Conservation (phyloP, 225 moss, liverwort and hornwort species). For the Anthoceros angustus region DNA sequence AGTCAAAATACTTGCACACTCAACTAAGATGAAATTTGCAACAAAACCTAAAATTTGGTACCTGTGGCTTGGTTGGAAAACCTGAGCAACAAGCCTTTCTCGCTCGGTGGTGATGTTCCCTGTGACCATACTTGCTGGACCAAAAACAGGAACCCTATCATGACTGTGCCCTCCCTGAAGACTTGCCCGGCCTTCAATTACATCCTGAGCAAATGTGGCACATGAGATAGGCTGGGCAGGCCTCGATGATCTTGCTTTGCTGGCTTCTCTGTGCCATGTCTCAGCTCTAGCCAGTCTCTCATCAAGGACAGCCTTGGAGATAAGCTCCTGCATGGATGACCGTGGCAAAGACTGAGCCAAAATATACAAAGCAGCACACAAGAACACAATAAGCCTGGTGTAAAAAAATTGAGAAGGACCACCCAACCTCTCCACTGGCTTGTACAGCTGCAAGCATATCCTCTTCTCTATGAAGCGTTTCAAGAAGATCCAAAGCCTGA, state of each 20-base stretch:
- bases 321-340: constrained; percentile 28
- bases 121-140: constrained; percentile 71
- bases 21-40: background rate
- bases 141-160: constrained; percentile 49
- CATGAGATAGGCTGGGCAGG: constrained; percentile 54
- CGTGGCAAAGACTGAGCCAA: background rate
- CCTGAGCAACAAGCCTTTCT: constrained; percentile 86
- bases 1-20: background rate
- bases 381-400: background rate
- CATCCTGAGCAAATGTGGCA: constrained; percentile 88
- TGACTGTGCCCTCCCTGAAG: constrained; percentile 47
- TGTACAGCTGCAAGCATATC: constrained; percentile 73
- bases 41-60: constrained; percentile 7
- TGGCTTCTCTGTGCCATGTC: constrained; percentile 74
- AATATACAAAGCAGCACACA: background rate
- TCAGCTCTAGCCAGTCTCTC: constrained; percentile 88
- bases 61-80: constrained; percentile 99
- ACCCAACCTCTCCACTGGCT: constrained; percentile 46
- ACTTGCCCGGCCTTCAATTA: constrained; percentile 75
- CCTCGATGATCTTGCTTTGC: constrained; percentile 36
- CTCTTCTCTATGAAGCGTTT: constrained; percentile 82
- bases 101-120: constrained; percentile 79
- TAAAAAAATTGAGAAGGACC: background rate
- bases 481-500: constrained; percentile 78
- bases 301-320: constrained; percentile 54